Base-by-base conservation (phyloP, 2,329 filamentous ascomycete genomes). In the Ophidiomyces ophidiicola region DNA sequence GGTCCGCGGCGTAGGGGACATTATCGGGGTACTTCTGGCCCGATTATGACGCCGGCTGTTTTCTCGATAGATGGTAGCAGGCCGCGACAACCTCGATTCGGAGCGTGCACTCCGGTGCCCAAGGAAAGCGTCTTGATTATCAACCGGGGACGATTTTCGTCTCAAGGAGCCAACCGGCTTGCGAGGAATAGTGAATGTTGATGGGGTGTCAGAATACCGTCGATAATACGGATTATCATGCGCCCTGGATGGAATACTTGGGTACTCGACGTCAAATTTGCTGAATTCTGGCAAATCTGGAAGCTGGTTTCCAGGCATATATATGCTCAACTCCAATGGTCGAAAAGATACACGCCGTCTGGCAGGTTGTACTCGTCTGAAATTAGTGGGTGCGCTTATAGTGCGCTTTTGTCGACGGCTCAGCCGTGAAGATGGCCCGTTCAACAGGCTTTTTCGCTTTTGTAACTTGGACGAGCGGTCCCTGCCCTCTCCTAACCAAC, bases 291-390 rank as follows among this genome's bases (percentile, higher is more conserved):
- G 66, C 20, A 69, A 53, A 41, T 64, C 57, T 19, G 66, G 63
- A 10, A 68, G 49, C 41, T 56, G 54, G 48, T 66, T 63, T 26
- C 57, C 58, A n/a, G 61, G 56, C 37, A 56, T 49, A 48, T 67
- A 60, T 38, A 69, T 67, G 47, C 58, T 68, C 32, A 69, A 53
- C 49, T 68, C 59, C n/a, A 69, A 52, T 3, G 64, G 65, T 23
- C 58, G 51, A 46, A 61, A 67, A 10, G 46, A 44, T 14, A 46
- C 46, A 15, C 38, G 41, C 18, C 47, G 43, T 23, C 39, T 39
- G 34, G 26, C 24, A 12, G 43, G 46, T 2, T 34, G 24, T 50
- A 50, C 58, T 44, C 53, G 50, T 41, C 60, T 54, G 43, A 67
- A 67, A 31, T 65, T 55, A 3, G 58, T 56, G 6, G 66, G 66